Conservation (phyloP, 805 yeast species). For the Metschnikowia borealis region DNA sequence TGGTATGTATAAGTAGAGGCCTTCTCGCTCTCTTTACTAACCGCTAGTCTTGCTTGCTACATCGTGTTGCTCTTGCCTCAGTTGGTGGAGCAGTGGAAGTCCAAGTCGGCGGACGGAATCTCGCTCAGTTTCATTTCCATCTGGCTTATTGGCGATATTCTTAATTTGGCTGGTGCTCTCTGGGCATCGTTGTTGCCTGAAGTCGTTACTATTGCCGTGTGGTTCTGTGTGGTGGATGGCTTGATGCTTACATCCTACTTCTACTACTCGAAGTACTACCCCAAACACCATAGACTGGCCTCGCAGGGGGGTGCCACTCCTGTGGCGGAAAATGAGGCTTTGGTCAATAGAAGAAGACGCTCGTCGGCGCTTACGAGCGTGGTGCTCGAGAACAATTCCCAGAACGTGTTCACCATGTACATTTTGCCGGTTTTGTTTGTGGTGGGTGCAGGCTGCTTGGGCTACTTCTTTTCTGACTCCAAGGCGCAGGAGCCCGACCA, state of each 20-base stretch:
- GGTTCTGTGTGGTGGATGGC: constrained; percentile 73
- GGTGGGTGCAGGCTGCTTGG: constrained; percentile 55
- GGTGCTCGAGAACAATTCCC: constrained; percentile 45
- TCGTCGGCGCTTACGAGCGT: constrained; percentile 51
- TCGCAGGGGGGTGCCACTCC: neutral
- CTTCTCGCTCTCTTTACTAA: constrained; percentile 2
- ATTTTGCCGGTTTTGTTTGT: constrained; percentile 61
- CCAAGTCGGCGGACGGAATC: constrained; percentile 72
- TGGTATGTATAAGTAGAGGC: constrained; percentile 31
- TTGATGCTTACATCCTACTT: constrained; percentile 54
- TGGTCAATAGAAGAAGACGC: constrained; percentile 39
- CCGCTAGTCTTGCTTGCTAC: constrained; percentile 65
- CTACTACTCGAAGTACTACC: constrained; percentile 50
- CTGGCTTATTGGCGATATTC: constrained; percentile 71
- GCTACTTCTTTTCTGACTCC: constrained; percentile 46
- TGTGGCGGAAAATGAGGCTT: constrained; percentile 22
- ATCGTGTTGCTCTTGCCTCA: constrained; percentile 73
- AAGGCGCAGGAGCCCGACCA: constrained; percentile 23
- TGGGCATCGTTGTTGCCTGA: constrained; percentile 71
- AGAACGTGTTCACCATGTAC: constrained; percentile 46
- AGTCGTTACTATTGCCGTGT: constrained; percentile 63
- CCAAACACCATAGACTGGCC: constrained; percentile 27
- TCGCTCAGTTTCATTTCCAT: constrained; percentile 61
- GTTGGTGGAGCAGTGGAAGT: constrained; percentile 74
- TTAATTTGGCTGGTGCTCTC: constrained; percentile 62